Conservation (phyloP, 352 stramenopile species). For the Pythium scleroteichum region DNA sequence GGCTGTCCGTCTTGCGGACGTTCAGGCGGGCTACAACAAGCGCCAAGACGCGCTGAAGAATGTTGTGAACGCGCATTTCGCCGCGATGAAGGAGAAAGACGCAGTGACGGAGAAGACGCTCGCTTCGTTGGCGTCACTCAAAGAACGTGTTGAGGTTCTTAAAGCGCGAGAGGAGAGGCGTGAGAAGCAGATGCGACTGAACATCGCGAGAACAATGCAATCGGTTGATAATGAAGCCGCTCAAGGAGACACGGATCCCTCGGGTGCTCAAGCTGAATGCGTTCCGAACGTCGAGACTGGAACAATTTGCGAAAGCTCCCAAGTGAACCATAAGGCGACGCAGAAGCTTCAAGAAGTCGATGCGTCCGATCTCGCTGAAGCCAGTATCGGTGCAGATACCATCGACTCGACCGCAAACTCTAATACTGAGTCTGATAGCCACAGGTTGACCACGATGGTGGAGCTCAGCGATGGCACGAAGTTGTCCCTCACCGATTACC, state of each 20-base stretch:
- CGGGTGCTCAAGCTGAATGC: constrained; percentile 7
- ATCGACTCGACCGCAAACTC: constrained; percentile 22
- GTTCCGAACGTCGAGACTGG: constrained; percentile 12
- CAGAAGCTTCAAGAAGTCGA: constrained; percentile 25
- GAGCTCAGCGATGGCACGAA: constrained; percentile 61
- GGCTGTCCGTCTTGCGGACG: constrained; percentile 36
- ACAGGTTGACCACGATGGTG: constrained; percentile 46
- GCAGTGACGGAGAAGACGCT: constrained; percentile 38
- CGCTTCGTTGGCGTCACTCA: constrained; percentile 42
- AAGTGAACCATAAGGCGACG: neutral
- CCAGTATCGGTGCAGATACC: constrained; percentile 24
- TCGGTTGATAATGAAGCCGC: constrained; percentile 27
- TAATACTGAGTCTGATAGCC: constrained; percentile 37
- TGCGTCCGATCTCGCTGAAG: constrained; percentile 1
- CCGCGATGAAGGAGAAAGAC: constrained; percentile 30
- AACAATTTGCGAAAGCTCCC: constrained; percentile 16
- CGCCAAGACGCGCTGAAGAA: constrained; percentile 41
- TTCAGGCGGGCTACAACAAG: constrained; percentile 51
- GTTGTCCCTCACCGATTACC: constrained; percentile 59
- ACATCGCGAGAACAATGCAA: constrained; percentile 41
- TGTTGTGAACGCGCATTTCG: constrained; percentile 52
- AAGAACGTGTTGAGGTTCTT: constrained; percentile 57
- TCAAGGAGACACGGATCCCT: constrained; percentile 2
- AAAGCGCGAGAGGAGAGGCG: constrained; percentile 67
- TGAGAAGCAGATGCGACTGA: constrained; percentile 55